A percentile compares a stretch with the other conserved stretches of the same genome.
These are phyloP conservation scores for Cotoneaster glaucophyllus DNA, from an alignment of 306 rosid species.

Conservation along the genomic window DNA sequence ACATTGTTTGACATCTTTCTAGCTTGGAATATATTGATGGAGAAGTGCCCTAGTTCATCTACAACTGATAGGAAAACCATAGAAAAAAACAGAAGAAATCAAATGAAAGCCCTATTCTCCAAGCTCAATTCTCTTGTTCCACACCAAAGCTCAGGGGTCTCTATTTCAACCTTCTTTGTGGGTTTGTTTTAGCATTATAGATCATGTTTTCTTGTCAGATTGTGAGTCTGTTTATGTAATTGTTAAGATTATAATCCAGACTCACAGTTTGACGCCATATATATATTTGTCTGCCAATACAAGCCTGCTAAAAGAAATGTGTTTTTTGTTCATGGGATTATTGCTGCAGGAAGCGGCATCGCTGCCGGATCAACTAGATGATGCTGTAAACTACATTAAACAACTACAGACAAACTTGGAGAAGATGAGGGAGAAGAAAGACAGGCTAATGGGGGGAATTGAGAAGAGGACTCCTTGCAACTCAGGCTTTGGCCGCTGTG, in stretches of 20 bases:
- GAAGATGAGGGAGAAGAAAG: conserved; percentile 58
- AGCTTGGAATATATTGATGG: neutral
- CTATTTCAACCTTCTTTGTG: neutral
- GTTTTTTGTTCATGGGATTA: neutral
- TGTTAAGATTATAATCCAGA: neutral
- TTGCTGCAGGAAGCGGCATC: conserved; percentile 35
- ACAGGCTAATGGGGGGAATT: conserved; percentile 26
- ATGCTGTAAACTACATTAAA: conserved; percentile 62
- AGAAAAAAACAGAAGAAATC: conserved; percentile 61
- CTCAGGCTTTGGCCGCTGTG: neutral
- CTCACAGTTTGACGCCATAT: neutral
- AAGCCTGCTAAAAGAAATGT: neutral
- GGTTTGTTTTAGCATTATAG: neutral
- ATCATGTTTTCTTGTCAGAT: neutral
- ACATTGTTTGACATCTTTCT: neutral
- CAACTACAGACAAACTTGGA: conserved; percentile 50
- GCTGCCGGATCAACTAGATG: conserved; percentile 46
- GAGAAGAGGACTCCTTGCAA: neutral
- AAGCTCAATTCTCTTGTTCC: conserved; percentile 54
- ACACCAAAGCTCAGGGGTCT: conserved; percentile 43
- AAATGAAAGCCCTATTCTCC: conserved; percentile 57
- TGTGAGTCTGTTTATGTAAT: neutral
- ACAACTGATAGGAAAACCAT: conserved; percentile 53
- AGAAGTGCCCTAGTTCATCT: conserved; percentile 41
- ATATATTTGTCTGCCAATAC: neutral